Conservation (phyloP, 1,284 basidiomycete species). For the Irpex sp. region DNA sequence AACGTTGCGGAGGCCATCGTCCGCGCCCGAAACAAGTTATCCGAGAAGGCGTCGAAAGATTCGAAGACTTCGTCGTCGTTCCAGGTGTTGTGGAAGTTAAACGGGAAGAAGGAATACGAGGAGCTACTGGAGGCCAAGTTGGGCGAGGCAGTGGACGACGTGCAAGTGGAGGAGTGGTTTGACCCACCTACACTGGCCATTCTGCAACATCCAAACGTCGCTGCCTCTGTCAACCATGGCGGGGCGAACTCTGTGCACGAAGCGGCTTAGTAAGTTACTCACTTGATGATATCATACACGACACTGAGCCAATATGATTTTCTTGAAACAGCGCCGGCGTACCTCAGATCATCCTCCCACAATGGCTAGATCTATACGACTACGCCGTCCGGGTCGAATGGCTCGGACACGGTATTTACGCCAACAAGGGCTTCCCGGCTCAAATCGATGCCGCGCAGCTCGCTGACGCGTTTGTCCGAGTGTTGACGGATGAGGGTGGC, state of each 20-base stretch:
- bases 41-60: neutral
- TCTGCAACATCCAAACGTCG: conserved; percentile 13
- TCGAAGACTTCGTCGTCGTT: neutral
- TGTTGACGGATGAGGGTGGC: conserved; percentile 5
- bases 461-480: conserved; percentile 4
- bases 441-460: conserved; percentile 8
- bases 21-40: neutral
- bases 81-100: conserved; percentile 18
- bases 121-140: conserved; percentile 4
- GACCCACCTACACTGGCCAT: conserved; percentile 8
- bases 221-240: conserved; percentile 9
- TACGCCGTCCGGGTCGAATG: conserved; percentile 14
- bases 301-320: neutral
- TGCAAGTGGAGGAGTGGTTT: conserved; percentile 12
- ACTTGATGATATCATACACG: neutral
- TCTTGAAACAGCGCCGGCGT: conserved; percentile 6
- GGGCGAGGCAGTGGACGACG: conserved; percentile 1
- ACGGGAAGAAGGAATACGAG: conserved; percentile 11
- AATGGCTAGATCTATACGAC: conserved; percentile 16
- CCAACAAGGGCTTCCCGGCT: conserved; percentile 10
- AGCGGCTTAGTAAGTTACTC: conserved; percentile 6
- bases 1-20: conserved; percentile 8
- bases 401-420: conserved; percentile 14
- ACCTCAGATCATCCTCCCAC: conserved; percentile 14
- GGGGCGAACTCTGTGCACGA: conserved; percentile 12